Conservation (phyloP, 1,284 basidiomycete genomes). For the Pascua sp. region DNA sequence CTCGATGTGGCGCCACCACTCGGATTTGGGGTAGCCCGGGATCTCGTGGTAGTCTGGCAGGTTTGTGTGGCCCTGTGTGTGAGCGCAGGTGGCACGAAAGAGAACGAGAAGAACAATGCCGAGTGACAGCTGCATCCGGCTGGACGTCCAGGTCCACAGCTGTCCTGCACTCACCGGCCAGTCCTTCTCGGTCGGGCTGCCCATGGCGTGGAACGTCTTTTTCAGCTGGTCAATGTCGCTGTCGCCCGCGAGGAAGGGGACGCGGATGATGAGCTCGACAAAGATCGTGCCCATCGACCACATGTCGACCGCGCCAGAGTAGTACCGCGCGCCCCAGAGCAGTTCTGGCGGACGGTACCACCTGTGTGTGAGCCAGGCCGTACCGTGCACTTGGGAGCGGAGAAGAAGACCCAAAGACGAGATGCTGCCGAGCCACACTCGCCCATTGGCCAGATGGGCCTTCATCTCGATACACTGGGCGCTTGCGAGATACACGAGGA, state of each 20-base stretch:
- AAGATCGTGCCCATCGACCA: conserved; percentile 99
- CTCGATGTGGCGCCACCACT: conserved; percentile 69
- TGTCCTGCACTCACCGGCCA: conserved; percentile 72
- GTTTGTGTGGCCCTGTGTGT: conserved; percentile 70
- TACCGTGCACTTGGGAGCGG: neutral
- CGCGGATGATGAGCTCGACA: conserved; percentile 76
- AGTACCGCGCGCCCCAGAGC: conserved; percentile 90
- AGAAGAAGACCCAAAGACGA: neutral
- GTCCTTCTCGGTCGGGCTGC: conserved; percentile 90
- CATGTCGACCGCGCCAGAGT: conserved; percentile 96
- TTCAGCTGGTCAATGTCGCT: conserved; percentile 95
- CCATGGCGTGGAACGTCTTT: conserved; percentile 88
- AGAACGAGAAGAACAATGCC: too few species aligned
- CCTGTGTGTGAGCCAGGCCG: conserved; percentile 50
- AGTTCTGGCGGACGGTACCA: conserved; percentile 99
- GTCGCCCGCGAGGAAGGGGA: conserved; percentile 92
- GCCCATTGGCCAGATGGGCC: too few species aligned
- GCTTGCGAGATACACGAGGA: too few species aligned
- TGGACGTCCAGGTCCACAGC: neutral
- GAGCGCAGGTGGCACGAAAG: neutral
- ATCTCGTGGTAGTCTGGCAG: conserved; percentile 84
- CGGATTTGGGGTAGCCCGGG: conserved; percentile 71
- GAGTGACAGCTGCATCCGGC: conserved; percentile 1
- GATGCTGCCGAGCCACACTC: too few species aligned
- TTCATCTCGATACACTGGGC: too few species aligned